Evolutionary conservation across 2,329 filamentous ascomycete genomes (phyloP), one percentile per base, ranked within the genome.

Genomic region (Fusarium lateritium): DNA sequence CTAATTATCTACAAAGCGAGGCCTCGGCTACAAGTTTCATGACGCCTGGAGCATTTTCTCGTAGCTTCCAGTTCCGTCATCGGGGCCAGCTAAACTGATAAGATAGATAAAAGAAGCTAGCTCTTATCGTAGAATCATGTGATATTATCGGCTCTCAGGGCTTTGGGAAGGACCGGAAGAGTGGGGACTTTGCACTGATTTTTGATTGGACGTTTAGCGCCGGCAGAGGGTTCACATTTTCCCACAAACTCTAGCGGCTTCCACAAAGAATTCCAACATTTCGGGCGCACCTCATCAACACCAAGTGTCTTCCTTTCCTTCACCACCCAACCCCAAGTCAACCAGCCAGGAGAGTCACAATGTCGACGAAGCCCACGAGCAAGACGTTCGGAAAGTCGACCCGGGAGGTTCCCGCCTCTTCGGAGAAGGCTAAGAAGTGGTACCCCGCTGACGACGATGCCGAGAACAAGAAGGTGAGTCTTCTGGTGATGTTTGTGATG

Each of bases 361-460:
- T 93, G 91, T 92, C 91, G 87, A 85, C 85, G 78, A 91, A 92
- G 89, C 84, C 85, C 79, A 86, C 89, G 86, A 93, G 91, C 81
- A 97, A 97, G 93, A 95, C 92, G 89, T 98, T 97, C 89, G 94
- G 94, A 88, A 96, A 96, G 90, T 93, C 93, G 86, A 92, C 93
- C 87, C 91, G 95, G 88, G 89, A 92, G 84, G 91, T 98, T 84
- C 94, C 93, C 84, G 90, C 92, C 85, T 84, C 88, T 84, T 88
- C 88, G 82, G 90, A 97, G 85, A 97, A 97, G 93, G 95, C 95
- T 80, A 91, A 93, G 89, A 98, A 98, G 89, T 99, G 95, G 94
- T 99, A 99, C 88, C 93, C 94, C 84, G 93, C 94, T 82, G 92
- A 97, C 84, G 95, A 98, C 85, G 92, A 95, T 82, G 82, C 89